phyloP scores from a whole-genome alignment of 352 stramenopile species.

The Phytophthora megakarya region DNA sequence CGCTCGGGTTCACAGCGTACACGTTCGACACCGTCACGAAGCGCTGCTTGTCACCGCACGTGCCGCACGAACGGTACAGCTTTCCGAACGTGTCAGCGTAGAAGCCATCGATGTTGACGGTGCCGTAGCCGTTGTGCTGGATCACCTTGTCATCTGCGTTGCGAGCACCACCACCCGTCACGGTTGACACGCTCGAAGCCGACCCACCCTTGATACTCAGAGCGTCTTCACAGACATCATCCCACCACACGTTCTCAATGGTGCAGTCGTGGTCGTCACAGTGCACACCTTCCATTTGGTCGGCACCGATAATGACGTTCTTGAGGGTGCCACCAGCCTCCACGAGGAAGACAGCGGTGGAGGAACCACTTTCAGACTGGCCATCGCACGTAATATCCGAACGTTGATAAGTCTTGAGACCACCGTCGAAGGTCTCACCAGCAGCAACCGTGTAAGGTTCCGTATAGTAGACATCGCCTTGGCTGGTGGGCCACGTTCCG shows the following conservation, averaged over 20 bases:
- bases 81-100: slow-evolving; percentile 53
- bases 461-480: slow-evolving; percentile 24
- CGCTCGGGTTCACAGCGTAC: slow-evolving; percentile 45
- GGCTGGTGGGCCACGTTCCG: slow-evolving; percentile 32
- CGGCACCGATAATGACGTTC: slow-evolving; percentile 56
- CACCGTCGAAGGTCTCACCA: slow-evolving; percentile 54
- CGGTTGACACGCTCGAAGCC: slow-evolving; percentile 32
- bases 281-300: slow-evolving; percentile 58
- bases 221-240: slow-evolving; percentile 55
- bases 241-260: slow-evolving; percentile 63
- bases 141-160: slow-evolving; percentile 58
- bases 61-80: slow-evolving; percentile 51
- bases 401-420: slow-evolving; percentile 62
- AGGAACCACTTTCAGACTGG: slow-evolving; percentile 33
- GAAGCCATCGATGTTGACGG: slow-evolving; percentile 50
- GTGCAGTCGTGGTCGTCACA: slow-evolving; percentile 44
- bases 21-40: slow-evolving; percentile 50
- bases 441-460: slow-evolving; percentile 40
- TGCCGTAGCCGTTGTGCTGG: slow-evolving; percentile 54
- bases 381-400: slow-evolving; percentile 48
- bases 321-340: slow-evolving; percentile 51
- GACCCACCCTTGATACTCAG: slow-evolving; percentile 48
- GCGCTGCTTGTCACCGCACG: slow-evolving; percentile 43
- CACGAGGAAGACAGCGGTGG: slow-evolving; percentile 42
- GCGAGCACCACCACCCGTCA: slow-evolving; percentile 45